These are phyloP conservation scores for Cicer arietinum DNA, from an alignment of 306 rosid species.

Conservation along the genomic window DNA sequence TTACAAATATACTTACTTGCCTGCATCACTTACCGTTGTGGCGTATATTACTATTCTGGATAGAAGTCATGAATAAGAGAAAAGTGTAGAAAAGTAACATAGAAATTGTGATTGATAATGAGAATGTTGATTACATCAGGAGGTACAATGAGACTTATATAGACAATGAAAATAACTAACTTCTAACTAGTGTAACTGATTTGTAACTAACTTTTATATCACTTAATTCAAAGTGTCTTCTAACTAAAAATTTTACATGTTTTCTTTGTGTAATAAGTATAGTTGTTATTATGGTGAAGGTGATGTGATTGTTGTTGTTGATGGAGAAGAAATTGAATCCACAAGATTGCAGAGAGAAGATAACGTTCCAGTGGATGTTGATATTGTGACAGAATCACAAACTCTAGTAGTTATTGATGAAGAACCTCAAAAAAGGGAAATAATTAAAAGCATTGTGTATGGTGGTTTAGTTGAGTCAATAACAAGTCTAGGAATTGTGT, in stretches of 20 bases:
- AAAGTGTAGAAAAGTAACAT: too few relatives aligned
- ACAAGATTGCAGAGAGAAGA: conserved; percentile 26
- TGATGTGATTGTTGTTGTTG: conserved; percentile 44
- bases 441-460: conserved; percentile 71
- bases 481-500: conserved; percentile 77
- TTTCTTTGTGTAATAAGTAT: conserved; percentile 8
- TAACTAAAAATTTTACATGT: background rate
- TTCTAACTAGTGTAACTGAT: too few relatives aligned
- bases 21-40: background rate
- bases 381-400: conserved; percentile 5
- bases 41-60: too few relatives aligned
- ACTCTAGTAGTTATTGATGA: conserved; percentile 22
- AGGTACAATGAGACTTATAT: too few relatives aligned
- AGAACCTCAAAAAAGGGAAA: conserved; percentile 52
- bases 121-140: too few relatives aligned
- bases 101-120: too few relatives aligned
- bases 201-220: too few relatives aligned
- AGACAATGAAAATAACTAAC: too few relatives aligned
- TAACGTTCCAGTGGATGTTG: conserved; percentile 36
- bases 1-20: background rate
- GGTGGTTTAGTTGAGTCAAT: conserved; percentile 82
- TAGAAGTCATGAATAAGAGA: too few relatives aligned
- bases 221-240: background rate
- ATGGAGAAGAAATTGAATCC: conserved; percentile 24
- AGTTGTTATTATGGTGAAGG: conserved; percentile 36